Percentiles rank a stretch among this genome's conserved stretches.
phyloP scores from a whole-genome alignment of 495 filamentous ascomycete genomes.

The Xylaria bambusicola region DNA sequence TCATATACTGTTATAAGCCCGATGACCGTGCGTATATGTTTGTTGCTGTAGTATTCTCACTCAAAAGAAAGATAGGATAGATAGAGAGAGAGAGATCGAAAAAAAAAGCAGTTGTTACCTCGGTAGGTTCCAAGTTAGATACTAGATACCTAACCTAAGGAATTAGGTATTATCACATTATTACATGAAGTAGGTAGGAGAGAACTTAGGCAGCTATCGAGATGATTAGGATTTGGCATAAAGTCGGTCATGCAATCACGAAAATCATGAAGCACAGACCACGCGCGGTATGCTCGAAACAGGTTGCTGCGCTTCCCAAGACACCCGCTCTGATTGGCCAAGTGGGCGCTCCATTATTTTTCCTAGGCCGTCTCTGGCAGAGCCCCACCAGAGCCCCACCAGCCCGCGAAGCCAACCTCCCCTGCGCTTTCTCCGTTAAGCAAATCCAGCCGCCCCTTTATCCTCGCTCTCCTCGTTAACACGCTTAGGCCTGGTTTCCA shows the following conservation, averaged over 20 bases:
- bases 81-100: no score
- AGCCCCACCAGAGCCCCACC: constrained; percentile 3
- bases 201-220: neutral
- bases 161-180: no score
- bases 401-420: constrained; percentile 31
- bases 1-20: no score
- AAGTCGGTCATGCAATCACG: constrained; percentile 34
- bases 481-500: constrained; percentile 37
- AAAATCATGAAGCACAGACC: constrained; percentile 29
- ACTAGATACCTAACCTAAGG: no score
- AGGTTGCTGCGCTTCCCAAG: constrained; percentile 1
- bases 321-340: constrained; percentile 6
- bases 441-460: constrained; percentile 39
- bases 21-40: no score
- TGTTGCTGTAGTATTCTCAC: no score
- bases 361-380: neutral
- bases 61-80: no score
- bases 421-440: constrained; percentile 35
- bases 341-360: neutral
- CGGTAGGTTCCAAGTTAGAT: no score
- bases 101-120: no score
- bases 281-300: constrained; percentile 25
- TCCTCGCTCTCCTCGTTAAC: constrained; percentile 35
- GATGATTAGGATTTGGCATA: constrained; percentile 17
- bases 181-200: no score